Percentiles rank a stretch among this genome's conserved stretches.
Conservation (phyloP, 805 yeast genomes). For the Zygotorulaspora florentina region DNA sequence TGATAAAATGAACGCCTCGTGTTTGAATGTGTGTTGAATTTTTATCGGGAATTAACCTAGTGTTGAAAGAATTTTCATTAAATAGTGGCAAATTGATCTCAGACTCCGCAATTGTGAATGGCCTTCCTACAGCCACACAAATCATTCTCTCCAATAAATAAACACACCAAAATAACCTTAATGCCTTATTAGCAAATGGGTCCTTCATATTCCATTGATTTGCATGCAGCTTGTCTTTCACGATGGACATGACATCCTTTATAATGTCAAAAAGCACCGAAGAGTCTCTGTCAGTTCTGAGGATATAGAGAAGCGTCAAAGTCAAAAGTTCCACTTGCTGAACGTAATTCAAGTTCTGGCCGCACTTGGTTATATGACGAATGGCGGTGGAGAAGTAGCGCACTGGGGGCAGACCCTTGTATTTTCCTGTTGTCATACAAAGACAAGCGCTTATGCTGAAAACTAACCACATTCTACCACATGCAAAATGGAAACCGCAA, state of each 20-base stretch:
- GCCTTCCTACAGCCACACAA: conserved; percentile 57
- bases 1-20: conserved; percentile 43
- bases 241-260: conserved; percentile 48
- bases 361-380: conserved; percentile 49
- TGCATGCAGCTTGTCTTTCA: conserved; percentile 31
- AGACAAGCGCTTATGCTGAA: conserved; percentile 50
- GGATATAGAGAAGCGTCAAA: conserved; percentile 49
- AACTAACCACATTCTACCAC: conserved; percentile 54
- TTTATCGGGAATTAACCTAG: conserved; percentile 14
- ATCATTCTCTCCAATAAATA: conserved; percentile 60
- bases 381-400: conserved; percentile 58
- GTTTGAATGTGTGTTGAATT: conserved; percentile 21
- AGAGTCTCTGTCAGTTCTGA: conserved; percentile 60
- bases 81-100: conserved; percentile 50
- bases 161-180: conserved; percentile 62
- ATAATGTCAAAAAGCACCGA: conserved; percentile 50
- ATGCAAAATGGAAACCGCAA: conserved; percentile 44
- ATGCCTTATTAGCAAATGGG: conserved; percentile 36
- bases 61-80: conserved; percentile 38
- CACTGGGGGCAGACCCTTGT: conserved; percentile 51
- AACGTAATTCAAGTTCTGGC: conserved; percentile 37
- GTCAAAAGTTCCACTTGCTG: conserved; percentile 52
- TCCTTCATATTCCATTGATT: conserved; percentile 28
- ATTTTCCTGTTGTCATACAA: conserved; percentile 53
- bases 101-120: conserved; percentile 49